Evolutionary conservation across 208 protist species (phyloP).

Genomic region (Wallacemonas sp.): DNA sequence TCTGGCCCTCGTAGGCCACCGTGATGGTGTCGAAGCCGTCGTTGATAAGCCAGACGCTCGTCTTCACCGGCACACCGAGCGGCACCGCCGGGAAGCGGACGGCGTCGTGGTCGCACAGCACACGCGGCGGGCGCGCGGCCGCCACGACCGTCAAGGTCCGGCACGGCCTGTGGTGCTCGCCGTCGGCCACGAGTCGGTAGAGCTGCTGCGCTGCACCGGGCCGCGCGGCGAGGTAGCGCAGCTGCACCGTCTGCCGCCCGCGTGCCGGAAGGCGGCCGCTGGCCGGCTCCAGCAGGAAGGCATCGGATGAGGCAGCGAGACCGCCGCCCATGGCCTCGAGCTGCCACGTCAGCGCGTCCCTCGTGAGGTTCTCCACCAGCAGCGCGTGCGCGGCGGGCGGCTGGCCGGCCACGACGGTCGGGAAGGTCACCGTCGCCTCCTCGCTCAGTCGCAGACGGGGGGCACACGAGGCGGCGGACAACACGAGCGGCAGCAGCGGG

Average conservation of each 20-base stretch:
- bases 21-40: constrained; percentile 93
- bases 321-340: constrained; percentile 20
- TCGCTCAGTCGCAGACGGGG: constrained; percentile 44
- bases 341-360: constrained; percentile 23
- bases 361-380: constrained; percentile 47
- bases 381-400: constrained; percentile 45
- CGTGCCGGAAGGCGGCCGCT: constrained; percentile 53
- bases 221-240: constrained; percentile 70
- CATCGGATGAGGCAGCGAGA: not conserved
- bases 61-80: constrained; percentile 62
- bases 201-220: constrained; percentile 32
- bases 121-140: constrained; percentile 67
- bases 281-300: constrained; percentile 69
- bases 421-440: constrained; percentile 38
- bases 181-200: constrained; percentile 66
- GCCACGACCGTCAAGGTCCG: constrained; percentile 54
- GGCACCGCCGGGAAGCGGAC: constrained; percentile 90
- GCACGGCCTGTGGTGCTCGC: constrained; percentile 44
- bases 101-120: constrained; percentile 75
- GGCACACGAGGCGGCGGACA: constrained; percentile 38
- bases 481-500: constrained; percentile 62
- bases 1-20: constrained; percentile 75
- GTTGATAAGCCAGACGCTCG: constrained; percentile 87
- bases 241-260: constrained; percentile 49
- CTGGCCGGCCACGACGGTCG: constrained; percentile 55